A percentile compares a stretch with the other conserved stretches of the same genome.
These are phyloP conservation scores for Carex pumila DNA, from an alignment of 176 grass and related monocot genomes.

Conservation along the genomic window DNA sequence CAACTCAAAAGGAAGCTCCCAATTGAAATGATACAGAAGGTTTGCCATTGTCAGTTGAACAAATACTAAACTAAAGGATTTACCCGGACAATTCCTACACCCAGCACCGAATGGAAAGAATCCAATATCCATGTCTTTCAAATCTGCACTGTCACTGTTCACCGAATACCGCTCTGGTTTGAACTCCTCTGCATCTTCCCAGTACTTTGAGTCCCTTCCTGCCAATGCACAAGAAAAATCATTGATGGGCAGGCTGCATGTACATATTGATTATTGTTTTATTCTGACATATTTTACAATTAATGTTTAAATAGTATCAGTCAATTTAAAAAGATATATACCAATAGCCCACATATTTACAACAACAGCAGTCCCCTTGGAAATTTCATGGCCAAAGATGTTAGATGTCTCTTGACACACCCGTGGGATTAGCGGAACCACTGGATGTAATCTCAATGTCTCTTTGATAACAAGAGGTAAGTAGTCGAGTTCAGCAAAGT, in stretches of 20 bases:
- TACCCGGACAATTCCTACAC: conserved; percentile 18
- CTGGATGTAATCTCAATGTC: conserved; percentile 16
- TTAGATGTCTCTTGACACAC: background rate
- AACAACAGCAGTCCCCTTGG: background rate
- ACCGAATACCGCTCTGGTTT: background rate
- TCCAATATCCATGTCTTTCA: conserved; percentile 5
- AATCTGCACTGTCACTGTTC: background rate
- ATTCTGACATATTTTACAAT: too few relatives aligned
- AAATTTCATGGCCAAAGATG: conserved; percentile 2
- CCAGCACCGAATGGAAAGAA: conserved; percentile 23
- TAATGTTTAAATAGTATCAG: background rate
- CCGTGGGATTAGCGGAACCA: background rate
- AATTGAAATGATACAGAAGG: conserved; percentile 21
- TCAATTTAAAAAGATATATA: background rate
- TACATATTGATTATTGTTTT: too few relatives aligned
- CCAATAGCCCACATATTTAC: conserved; percentile 27
- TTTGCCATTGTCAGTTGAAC: background rate
- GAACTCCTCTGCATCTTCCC: conserved; percentile 24
- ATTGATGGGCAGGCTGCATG: background rate
- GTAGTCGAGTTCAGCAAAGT: background rate
- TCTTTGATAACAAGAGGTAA: conserved; percentile 12
- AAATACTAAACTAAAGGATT: background rate
- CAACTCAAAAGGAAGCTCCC: conserved; percentile 1
- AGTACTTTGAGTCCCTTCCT: conserved; percentile 20
- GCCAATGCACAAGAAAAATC: background rate